These are phyloP conservation scores for Delonix regia DNA, from an alignment of 306 rosid species.

Conservation along the genomic window DNA sequence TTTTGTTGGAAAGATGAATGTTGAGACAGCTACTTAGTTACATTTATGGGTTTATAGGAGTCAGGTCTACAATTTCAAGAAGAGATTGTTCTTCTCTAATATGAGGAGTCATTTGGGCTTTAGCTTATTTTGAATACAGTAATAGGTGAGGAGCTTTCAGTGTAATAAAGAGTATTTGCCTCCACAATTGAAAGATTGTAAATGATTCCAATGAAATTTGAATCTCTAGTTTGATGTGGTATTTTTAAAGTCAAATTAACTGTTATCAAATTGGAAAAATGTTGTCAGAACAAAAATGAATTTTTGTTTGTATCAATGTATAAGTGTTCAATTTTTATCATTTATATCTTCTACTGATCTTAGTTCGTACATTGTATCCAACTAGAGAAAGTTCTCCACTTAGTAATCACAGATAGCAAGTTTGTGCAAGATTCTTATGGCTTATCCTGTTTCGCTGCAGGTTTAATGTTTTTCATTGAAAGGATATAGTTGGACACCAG, in stretches of 20 bases:
- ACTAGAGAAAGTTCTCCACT: not conserved
- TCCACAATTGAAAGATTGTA: not conserved
- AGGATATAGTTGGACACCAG: conserved; percentile 28
- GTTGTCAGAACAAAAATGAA: not conserved
- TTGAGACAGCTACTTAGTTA: conserved; percentile 20
- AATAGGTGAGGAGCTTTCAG: conserved; percentile 35
- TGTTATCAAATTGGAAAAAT: not conserved
- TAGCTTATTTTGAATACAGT: conserved; percentile 25
- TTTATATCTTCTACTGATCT: not conserved
- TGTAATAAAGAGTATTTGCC: conserved; percentile 19
- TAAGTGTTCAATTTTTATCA: not conserved
- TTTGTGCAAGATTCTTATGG: conserved; percentile 30
- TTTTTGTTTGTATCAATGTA: not conserved
- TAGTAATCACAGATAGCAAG: not conserved
- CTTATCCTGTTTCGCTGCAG: conserved; percentile 37
- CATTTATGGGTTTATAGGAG: conserved; percentile 23
- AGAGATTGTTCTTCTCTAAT: too few species aligned
- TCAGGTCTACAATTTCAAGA: conserved; percentile 5
- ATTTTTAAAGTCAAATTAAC: conserved; percentile 5
- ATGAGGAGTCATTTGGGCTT: conserved; percentile 18
- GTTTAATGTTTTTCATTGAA: conserved; percentile 35
- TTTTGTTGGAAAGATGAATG: too few species aligned
- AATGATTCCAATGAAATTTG: conserved; percentile 9
- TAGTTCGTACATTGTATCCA: not conserved
- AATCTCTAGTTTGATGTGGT: conserved; percentile 21